Evolutionary conservation across 208 protist genomes (phyloP), one percentile per base, ranked within the genome.

Genomic region (Crithidia fasciculata): DNA sequence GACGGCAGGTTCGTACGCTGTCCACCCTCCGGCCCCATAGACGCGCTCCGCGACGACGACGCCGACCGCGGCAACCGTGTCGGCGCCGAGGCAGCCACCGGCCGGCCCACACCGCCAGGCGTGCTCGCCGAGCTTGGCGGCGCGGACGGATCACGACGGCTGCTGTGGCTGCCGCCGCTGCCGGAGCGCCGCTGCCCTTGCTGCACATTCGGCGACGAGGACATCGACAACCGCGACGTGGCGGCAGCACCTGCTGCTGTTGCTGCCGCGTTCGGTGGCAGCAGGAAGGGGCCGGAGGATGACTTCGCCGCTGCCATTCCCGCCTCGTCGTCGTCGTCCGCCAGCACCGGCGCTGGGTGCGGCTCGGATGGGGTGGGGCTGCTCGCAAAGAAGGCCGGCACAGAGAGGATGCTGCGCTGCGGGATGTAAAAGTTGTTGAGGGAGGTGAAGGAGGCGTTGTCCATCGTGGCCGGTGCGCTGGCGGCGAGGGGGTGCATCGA

Each of bases 341-440:
- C 63, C 50, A 40, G 45, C 43, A 72, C 49, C 16, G 28, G 37
- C 47, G 50, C 41, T 16, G 50, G 62, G 12, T 53, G 62, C 47
- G 45, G n/a, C 40, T 68, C 65, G 13, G 58, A 72, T 58, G 52
- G 59, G n/a, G 44, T 74, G 16, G 49, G 61, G 53, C 40, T 59
- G 52, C 40, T 58, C 15, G 69, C 43, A 19, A 67, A 8, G 45
- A 72, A 63, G 5, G 62, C 43, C n/a, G 75, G 71, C 62, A 68
- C 75, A 0, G 78, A 60, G 39, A 81, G 57, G 65, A 81, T 76
- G 52, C 67, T 81, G 59, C 71, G 78, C 18, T 63, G 67, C 2
- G 71, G 71, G 47, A 81, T 78, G 62, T 74, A 75, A 53, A 86
- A 86, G 45, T 62, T 68, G 52, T 41, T 62, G 70, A 69, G 49